Conservation (phyloP, 2,329 filamentous ascomycete species). For the Venturiaceae sp. region DNA sequence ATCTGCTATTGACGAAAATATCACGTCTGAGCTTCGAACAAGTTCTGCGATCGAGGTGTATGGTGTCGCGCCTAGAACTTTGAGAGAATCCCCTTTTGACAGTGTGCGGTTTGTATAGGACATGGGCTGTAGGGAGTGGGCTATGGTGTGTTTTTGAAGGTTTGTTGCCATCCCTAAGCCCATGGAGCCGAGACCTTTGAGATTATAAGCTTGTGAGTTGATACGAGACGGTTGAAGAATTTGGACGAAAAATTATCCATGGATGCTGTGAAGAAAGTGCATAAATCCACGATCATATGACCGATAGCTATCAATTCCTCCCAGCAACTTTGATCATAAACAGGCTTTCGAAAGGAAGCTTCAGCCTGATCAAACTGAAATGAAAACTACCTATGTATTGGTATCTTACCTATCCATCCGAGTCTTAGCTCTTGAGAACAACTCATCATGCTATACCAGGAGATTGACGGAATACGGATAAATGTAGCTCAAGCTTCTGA, state of each 20-base stretch:
- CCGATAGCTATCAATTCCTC: no score
- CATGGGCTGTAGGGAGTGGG: conserved; percentile 16
- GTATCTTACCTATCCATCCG: not conserved
- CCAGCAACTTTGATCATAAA: no score
- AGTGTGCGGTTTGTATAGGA: conserved; percentile 38
- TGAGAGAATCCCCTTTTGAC: conserved; percentile 30
- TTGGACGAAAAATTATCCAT: no score
- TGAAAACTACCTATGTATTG: not conserved
- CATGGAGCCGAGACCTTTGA: not conserved
- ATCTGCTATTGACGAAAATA: conserved; percentile 31
- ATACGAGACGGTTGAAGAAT: no score
- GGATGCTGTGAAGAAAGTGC: no score
- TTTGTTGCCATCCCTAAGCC: not conserved
- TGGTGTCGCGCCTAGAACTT: conserved; percentile 16
- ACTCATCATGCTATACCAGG: no score
- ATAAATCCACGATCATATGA: no score
- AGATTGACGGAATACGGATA: no score
- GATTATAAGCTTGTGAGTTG: no score
- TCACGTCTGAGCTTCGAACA: conserved; percentile 14
- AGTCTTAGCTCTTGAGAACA: not conserved
- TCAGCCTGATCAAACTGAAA: no score
- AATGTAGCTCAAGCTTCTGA: no score
- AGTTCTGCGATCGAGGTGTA: conserved; percentile 14
- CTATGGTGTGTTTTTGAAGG: not conserved
- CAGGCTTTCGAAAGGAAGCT: no score